Evolutionary conservation across 2,329 filamentous ascomycete species (phyloP).

Genomic region (Cladorrhinum sp.): DNA sequence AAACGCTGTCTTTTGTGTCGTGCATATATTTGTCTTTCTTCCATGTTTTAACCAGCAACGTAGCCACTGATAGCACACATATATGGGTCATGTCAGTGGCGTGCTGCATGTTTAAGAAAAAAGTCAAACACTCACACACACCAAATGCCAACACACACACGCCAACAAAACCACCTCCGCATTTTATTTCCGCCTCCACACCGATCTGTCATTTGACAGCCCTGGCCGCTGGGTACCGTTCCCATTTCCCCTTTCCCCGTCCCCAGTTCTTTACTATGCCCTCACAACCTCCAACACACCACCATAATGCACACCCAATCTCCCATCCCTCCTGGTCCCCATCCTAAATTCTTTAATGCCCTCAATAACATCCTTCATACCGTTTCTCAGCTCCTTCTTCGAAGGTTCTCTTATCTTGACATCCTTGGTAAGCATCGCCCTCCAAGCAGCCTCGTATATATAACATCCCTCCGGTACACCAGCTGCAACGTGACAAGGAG

Average conservation of each 20-base stretch:
- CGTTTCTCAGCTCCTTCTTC: slow-evolving; percentile 31
- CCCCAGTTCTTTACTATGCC: background rate
- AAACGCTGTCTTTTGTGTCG: no score
- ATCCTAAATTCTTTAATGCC: background rate
- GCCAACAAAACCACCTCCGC: background rate
- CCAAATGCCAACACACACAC: background rate
- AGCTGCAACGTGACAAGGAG: slow-evolving; percentile 47
- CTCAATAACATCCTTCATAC: slow-evolving; percentile 20
- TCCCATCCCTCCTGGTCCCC: slow-evolving; percentile 21
- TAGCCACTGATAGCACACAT: no score
- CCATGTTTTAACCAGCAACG: no score
- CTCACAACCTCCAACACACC: slow-evolving; percentile 37
- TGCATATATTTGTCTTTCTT: no score
- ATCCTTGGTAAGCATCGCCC: slow-evolving; percentile 37
- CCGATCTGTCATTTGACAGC: background rate
- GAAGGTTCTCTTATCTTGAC: slow-evolving; percentile 26
- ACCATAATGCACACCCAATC: slow-evolving; percentile 33
- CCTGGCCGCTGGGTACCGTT: background rate
- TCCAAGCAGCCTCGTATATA: slow-evolving; percentile 53
- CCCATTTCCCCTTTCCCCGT: background rate
- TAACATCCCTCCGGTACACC: slow-evolving; percentile 46
- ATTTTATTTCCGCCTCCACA: background rate
- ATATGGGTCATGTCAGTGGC: background rate
- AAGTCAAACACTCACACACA: no score
- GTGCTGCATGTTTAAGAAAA: background rate